phyloP scores from a whole-genome alignment of 495 filamentous ascomycete species.

The Lepraria neglecta region DNA sequence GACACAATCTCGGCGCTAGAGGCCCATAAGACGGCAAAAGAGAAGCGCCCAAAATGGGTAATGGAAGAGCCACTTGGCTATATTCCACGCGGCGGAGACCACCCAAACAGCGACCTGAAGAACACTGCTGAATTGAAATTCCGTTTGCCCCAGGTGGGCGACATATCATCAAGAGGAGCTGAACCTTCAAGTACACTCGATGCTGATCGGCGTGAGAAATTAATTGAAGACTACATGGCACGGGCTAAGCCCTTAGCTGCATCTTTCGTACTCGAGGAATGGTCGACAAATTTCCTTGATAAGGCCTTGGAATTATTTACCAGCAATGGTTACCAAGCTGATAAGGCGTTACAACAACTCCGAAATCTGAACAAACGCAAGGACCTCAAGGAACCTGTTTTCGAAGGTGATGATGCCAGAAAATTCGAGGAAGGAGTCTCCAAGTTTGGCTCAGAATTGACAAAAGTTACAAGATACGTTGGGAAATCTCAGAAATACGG shows the following conservation, averaged over 20 bases:
- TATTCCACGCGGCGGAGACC: slow-evolving; percentile 74
- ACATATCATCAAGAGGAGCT: slow-evolving; percentile 41
- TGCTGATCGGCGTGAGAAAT: slow-evolving; percentile 40
- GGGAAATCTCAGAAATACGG: slow-evolving; percentile 65
- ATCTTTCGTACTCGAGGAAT: slow-evolving; percentile 56
- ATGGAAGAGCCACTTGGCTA: slow-evolving; percentile 88
- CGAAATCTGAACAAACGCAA: slow-evolving; percentile 59
- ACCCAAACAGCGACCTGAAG: slow-evolving; percentile 46
- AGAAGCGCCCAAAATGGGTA: slow-evolving; percentile 84
- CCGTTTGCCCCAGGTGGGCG: slow-evolving; percentile 45
- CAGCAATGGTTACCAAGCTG: slow-evolving; percentile 59
- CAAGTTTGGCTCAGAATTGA: slow-evolving; percentile 86
- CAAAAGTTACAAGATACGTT: slow-evolving; percentile 75
- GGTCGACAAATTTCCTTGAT: slow-evolving; percentile 82
- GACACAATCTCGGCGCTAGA: slow-evolving; percentile 73
- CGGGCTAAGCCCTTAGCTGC: slow-evolving; percentile 56
- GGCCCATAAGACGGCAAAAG: slow-evolving; percentile 66
- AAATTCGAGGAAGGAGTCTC: slow-evolving; percentile 88
- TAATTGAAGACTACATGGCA: slow-evolving; percentile 68
- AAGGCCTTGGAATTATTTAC: slow-evolving; percentile 73
- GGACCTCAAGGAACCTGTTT: slow-evolving; percentile 78
- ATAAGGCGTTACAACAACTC: slow-evolving; percentile 68
- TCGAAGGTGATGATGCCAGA: slow-evolving; percentile 71
- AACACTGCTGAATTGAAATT: slow-evolving; percentile 50
- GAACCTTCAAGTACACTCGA: slow-evolving; percentile 42